Evolutionary conservation across 2,329 filamentous ascomycete genomes (phyloP).

Genomic region (Fusarium ramigenum): DNA sequence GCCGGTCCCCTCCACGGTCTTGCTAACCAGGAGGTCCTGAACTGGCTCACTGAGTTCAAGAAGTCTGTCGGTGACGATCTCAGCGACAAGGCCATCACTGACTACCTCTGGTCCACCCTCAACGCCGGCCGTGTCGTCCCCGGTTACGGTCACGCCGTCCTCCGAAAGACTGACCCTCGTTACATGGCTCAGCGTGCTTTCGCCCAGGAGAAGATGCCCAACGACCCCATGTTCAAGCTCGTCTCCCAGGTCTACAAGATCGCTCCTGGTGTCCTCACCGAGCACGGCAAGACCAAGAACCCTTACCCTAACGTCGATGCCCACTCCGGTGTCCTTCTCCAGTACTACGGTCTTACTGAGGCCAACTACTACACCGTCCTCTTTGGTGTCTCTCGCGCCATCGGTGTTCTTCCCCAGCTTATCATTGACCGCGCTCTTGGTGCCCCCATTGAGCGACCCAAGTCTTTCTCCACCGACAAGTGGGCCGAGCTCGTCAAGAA

Average conservation of each 20-base stretch:
- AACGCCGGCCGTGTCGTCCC: conserved; percentile 96
- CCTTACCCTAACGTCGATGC: conserved; percentile 98
- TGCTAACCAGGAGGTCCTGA: conserved; percentile 99
- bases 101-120: conserved; percentile 98
- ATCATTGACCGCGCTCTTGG: conserved; percentile 99
- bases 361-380: conserved; percentile 99
- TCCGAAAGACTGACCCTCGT: conserved; percentile 99
- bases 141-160: conserved; percentile 97
- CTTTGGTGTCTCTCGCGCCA: conserved; percentile 97
- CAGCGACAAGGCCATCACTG: conserved; percentile 94
- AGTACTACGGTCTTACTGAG: conserved; percentile 99
- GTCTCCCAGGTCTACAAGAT: conserved; percentile 99
- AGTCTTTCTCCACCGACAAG: conserved; percentile 98
- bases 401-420: conserved; percentile 98
- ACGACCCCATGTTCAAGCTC: conserved; percentile 99
- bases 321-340: conserved; percentile 98
- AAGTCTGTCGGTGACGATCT: conserved; percentile 91
- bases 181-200: conserved; percentile 99
- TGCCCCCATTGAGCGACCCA: conserved; percentile 97
- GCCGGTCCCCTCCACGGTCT: conserved; percentile 98
- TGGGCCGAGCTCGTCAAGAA: conserved; percentile 94
- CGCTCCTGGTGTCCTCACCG: conserved; percentile 93
- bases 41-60: conserved; percentile 99
- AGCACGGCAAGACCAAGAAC: conserved; percentile 99
- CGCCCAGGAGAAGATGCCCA: conserved; percentile 88